These are phyloP conservation scores for Saccharomyces hybrid DNA, from an alignment of 1,139 yeast genomes.

Conservation along the genomic window DNA sequence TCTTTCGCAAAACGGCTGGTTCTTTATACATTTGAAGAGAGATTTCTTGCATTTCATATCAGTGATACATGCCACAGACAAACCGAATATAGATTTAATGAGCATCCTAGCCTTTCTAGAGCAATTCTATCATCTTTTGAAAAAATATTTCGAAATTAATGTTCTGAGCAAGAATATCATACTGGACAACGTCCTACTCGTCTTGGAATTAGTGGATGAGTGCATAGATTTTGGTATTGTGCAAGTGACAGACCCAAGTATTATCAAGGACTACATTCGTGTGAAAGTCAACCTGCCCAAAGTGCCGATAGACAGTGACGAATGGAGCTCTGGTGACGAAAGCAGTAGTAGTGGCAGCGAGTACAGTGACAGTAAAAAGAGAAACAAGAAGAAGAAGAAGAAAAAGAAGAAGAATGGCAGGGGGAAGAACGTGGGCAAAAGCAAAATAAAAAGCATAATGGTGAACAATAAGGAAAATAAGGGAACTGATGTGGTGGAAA, in stretches of 20 bases:
- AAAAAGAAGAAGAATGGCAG: conserved; percentile 6
- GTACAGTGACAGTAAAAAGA: conserved; percentile 19
- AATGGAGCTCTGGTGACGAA: conserved; percentile 17
- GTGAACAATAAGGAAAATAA: conserved; percentile 5
- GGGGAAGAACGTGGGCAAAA: conserved; percentile 2
- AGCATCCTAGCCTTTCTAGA: conserved; percentile 51
- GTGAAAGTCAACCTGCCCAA: conserved; percentile 26
- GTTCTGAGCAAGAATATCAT: conserved; percentile 50
- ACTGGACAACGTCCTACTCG: conserved; percentile 56
- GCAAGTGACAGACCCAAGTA: conserved; percentile 65
- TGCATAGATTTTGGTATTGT: conserved; percentile 67
- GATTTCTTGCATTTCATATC: conserved; percentile 51
- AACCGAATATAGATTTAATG: conserved; percentile 50
- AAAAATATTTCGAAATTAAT: conserved; percentile 44
- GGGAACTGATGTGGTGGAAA: conserved; percentile 8
- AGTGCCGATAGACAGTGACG: conserved; percentile 4
- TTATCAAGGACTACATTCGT: conserved; percentile 61
- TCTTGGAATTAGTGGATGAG: conserved; percentile 69
- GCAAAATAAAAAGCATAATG: conserved; percentile 1
- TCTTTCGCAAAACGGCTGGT: conserved; percentile 34
- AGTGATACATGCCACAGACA: conserved; percentile 24
- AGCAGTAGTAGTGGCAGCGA: conserved; percentile 12
- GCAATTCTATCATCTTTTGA: conserved; percentile 49
- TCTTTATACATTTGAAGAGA: conserved; percentile 49
- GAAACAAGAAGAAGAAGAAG: conserved; percentile 10